Evolutionary conservation across 2,329 filamentous ascomycete genomes (phyloP).

Genomic region (Penicillium thymicola): DNA sequence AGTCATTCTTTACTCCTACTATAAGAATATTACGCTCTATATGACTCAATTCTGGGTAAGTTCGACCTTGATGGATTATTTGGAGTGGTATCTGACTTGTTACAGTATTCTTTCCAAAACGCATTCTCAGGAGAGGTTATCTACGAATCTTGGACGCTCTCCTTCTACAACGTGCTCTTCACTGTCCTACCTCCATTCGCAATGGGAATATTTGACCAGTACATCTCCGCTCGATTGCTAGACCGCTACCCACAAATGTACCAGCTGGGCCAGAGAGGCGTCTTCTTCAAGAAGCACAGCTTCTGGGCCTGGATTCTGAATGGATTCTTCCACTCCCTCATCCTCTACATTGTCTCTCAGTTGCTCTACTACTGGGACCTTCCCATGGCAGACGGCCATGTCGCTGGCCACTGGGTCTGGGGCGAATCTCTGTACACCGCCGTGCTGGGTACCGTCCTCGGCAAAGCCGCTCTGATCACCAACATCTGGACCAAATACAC

Average conservation of each 20-base stretch:
- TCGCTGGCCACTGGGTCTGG: slow-evolving; percentile 96
- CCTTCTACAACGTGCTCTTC: slow-evolving; percentile 98
- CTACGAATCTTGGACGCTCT: slow-evolving; percentile 98
- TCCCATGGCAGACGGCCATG: slow-evolving; percentile 71
- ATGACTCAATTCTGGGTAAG: slow-evolving; percentile 99
- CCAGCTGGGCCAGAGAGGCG: slow-evolving; percentile 83
- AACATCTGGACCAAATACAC: slow-evolving; percentile 99
- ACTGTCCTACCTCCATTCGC: slow-evolving; percentile 90
- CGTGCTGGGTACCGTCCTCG: slow-evolving; percentile 86
- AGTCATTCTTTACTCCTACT: slow-evolving; percentile 97
- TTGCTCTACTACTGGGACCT: slow-evolving; percentile 80
- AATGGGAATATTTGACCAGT: slow-evolving; percentile 95
- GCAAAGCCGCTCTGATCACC: slow-evolving; percentile 90
- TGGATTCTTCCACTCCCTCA: slow-evolving; percentile 90
- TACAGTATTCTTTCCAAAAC: slow-evolving; percentile 93
- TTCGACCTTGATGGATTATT: slow-evolving; percentile 13
- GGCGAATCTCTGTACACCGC: slow-evolving; percentile 91
- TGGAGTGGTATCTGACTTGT: slow-evolving; percentile 22
- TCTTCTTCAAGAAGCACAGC: slow-evolving; percentile 89
- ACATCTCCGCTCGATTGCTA: slow-evolving; percentile 86
- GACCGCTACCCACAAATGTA: slow-evolving; percentile 97
- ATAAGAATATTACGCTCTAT: slow-evolving; percentile 98
- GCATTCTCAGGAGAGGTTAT: slow-evolving; percentile 97
- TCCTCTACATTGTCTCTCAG: slow-evolving; percentile 83
- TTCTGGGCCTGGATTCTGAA: slow-evolving; percentile 92